These are phyloP conservation scores for Wickerhamomyces sydowiorum DNA, from an alignment of 805 yeast species.

Conservation along the genomic window DNA sequence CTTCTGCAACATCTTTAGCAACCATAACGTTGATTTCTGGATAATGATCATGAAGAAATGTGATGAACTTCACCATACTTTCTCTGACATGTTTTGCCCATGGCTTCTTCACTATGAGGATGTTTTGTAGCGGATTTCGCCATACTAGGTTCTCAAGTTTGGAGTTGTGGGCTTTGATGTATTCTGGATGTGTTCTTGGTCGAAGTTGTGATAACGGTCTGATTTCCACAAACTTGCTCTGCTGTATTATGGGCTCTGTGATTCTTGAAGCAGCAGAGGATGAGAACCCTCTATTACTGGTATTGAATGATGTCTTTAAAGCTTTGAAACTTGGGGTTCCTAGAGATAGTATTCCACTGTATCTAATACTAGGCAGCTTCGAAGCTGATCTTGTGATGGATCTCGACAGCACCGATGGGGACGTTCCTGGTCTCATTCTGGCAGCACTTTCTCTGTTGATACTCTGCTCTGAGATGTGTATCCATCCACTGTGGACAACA, in stretches of 20 bases:
- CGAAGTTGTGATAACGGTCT: conserved; percentile 26
- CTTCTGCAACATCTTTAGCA: conserved; percentile 68
- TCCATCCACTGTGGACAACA: too few species aligned
- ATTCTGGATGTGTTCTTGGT: conserved; percentile 40
- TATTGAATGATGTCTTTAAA: neutral
- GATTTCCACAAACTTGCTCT: conserved; percentile 23
- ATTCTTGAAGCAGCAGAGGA: conserved; percentile 10
- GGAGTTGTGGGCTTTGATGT: conserved; percentile 48
- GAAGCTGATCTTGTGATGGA: too few species aligned
- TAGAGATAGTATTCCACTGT: too few species aligned
- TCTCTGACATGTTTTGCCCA: conserved; percentile 58
- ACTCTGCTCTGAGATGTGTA: too few species aligned
- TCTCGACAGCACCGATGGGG: too few species aligned
- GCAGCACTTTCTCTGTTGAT: too few species aligned
- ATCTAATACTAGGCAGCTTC: too few species aligned
- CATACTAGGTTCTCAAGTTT: conserved; percentile 62
- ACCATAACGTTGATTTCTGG: conserved; percentile 77
- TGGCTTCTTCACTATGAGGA: conserved; percentile 81
- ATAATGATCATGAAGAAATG: conserved; percentile 52
- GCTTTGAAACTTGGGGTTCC: neutral
- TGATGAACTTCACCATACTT: conserved; percentile 63
- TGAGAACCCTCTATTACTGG: conserved; percentile 6
- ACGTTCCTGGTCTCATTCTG: too few species aligned
- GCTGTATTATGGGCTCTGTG: conserved; percentile 24
- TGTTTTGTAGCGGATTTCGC: conserved; percentile 68